Percentiles rank a stretch among this genome's conserved stretches.
Conservation (phyloP, 1,139 yeast species). For the Sugiyamaella neomexicana region DNA sequence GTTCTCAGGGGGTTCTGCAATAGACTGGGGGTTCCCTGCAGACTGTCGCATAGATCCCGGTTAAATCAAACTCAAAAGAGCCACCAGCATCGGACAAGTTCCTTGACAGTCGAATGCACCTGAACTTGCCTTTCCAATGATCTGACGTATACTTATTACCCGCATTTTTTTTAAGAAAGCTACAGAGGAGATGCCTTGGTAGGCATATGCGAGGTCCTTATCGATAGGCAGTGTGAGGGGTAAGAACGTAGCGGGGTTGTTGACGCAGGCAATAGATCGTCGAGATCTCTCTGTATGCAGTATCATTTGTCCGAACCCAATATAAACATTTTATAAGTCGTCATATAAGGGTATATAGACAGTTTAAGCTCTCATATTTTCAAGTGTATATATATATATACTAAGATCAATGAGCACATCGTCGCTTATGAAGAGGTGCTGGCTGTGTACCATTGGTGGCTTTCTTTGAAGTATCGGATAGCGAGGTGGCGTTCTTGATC, state of each 20-base stretch:
- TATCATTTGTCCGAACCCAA: too few species aligned
- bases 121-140: neutral
- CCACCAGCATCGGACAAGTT: neutral
- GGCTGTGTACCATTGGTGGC: neutral
- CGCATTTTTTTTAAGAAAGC: neutral
- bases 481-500: neutral
- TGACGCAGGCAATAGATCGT: too few species aligned
- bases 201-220: too few species aligned
- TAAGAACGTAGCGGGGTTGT: too few species aligned
- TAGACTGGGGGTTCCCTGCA: neutral
- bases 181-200: too few species aligned
- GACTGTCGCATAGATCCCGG: neutral
- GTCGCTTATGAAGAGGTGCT: neutral
- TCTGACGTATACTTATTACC: neutral
- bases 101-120: constrained; percentile 1
- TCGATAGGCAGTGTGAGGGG: too few species aligned
- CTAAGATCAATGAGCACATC: neutral
- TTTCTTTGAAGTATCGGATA: neutral
- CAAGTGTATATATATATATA: neutral
- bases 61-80: neutral
- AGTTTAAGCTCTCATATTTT: too few species aligned
- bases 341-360: too few species aligned
- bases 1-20: constrained; percentile 13
- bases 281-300: too few species aligned
- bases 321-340: too few species aligned